phyloP scores from a whole-genome alignment of 768 basidiomycete genomes.

The Termitomyces sp. region DNA sequence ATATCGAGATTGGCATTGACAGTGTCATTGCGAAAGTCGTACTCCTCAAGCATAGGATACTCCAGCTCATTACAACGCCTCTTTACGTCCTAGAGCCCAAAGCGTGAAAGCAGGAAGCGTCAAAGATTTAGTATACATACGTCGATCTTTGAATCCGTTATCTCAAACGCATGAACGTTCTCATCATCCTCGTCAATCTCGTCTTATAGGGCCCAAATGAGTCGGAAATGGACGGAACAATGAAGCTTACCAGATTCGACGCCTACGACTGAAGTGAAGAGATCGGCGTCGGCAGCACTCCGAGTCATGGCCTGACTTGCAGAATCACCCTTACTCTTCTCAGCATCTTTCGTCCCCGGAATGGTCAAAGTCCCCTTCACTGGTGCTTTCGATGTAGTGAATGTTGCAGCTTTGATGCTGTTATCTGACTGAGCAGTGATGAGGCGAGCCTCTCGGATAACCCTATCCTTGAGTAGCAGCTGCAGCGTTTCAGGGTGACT shows the following conservation, averaged over 20 bases:
- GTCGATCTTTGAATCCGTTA: conserved; percentile 90
- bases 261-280: conserved; percentile 96
- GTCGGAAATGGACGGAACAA: background rate
- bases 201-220: conserved; percentile 38
- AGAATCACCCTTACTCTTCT: conserved; percentile 57
- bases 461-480: conserved; percentile 75
- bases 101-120: conserved; percentile 1
- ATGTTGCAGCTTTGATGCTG: conserved; percentile 70
- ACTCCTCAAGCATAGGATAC: conserved; percentile 98
- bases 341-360: conserved; percentile 75
- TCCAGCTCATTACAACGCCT: conserved; percentile 95
- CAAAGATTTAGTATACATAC: conserved; percentile 33
- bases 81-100: conserved; percentile 72
- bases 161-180: conserved; percentile 95
- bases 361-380: conserved; percentile 79
- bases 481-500: conserved; percentile 92
- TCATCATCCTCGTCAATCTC: conserved; percentile 98
- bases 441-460: conserved; percentile 82
- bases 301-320: conserved; percentile 12
- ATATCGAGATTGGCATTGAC: conserved; percentile 96
- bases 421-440: conserved; percentile 62
- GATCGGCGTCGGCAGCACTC: conserved; percentile 55
- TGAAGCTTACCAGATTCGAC: conserved; percentile 70
- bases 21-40: conserved; percentile 97
- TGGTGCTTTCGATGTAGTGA: conserved; percentile 80